These are phyloP conservation scores for Candida maris DNA, from an alignment of 805 yeast genomes.

Conservation along the genomic window DNA sequence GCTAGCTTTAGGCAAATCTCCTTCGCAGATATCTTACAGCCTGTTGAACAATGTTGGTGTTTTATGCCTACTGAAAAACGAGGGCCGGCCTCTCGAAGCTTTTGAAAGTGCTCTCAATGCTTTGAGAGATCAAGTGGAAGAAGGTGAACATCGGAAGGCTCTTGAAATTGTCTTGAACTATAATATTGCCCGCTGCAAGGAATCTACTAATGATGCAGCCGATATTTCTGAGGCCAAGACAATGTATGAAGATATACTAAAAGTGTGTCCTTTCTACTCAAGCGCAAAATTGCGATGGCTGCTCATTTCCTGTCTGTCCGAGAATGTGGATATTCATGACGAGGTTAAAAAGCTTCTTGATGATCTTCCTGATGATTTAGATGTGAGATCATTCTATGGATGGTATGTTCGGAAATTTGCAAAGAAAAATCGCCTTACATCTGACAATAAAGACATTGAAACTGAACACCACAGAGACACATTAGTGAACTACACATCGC, in stretches of 20 bases:
- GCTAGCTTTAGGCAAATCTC: slow-evolving; percentile 30
- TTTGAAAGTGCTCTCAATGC: slow-evolving; percentile 45
- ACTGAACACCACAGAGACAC: slow-evolving; percentile 82
- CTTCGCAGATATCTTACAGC: slow-evolving; percentile 52
- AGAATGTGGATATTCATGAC: slow-evolving; percentile 45
- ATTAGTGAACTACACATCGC: slow-evolving; percentile 74
- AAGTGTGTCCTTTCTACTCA: slow-evolving; percentile 62
- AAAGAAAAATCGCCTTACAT: slow-evolving; percentile 43
- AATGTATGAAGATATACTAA: slow-evolving; percentile 55
- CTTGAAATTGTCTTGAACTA: slow-evolving; percentile 49
- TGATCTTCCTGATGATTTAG: slow-evolving; percentile 59
- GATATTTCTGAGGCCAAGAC: slow-evolving; percentile 28
- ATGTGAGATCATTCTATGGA: slow-evolving; percentile 85
- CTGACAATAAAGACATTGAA: slow-evolving; percentile 55
- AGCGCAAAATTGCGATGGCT: slow-evolving; percentile 73
- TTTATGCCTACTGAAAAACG: slow-evolving; percentile 57
- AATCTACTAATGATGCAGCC: slow-evolving; percentile 28
- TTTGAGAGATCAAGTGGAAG: slow-evolving; percentile 25
- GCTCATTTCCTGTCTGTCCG: slow-evolving; percentile 53
- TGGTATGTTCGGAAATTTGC: slow-evolving; percentile 76
- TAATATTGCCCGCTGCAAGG: slow-evolving; percentile 73
- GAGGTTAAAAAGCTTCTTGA: slow-evolving; percentile 55
- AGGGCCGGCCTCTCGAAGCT: slow-evolving; percentile 46
- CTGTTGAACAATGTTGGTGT: slow-evolving; percentile 84
- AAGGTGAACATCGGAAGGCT: slow-evolving; percentile 15